Conservation (phyloP, 495 filamentous ascomycete species). For the Talaromyces stipitatus region DNA sequence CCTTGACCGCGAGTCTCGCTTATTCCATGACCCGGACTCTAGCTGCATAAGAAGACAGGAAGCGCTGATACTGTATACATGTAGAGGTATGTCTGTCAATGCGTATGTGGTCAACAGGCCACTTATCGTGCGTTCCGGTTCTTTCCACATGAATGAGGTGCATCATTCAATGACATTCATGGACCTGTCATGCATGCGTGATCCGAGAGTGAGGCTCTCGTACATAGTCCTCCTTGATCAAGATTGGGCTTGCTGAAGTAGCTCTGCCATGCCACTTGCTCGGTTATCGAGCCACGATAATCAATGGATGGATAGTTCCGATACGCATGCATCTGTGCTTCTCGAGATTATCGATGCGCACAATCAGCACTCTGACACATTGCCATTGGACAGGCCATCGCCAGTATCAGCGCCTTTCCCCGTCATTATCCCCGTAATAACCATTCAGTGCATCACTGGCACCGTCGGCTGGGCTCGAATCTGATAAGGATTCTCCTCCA, state of each 20-base stretch:
- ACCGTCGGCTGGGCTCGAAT: constrained; percentile 1
- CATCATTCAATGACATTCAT: neutral
- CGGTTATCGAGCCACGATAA: neutral
- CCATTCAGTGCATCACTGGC: neutral
- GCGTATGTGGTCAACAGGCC: neutral
- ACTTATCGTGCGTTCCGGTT: constrained; percentile 1
- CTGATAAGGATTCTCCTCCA: constrained; percentile 52
- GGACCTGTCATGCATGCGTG: neutral
- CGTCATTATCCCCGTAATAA: neutral
- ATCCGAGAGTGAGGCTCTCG: neutral
- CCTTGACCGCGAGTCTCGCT: neutral
- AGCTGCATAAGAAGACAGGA: neutral
- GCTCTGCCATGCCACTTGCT: neutral
- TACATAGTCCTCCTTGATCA: neutral
- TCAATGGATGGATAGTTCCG: neutral
- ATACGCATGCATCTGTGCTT: neutral
- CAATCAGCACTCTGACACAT: neutral
- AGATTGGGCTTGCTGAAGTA: neutral
- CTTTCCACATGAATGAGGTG: neutral
- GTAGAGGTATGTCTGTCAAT: neutral
- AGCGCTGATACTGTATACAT: neutral
- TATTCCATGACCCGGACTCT: neutral
- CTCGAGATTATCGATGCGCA: neutral
- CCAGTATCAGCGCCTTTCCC: neutral
- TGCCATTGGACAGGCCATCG: neutral